Percentiles rank a stretch among this genome's conserved stretches.
Conservation (phyloP, 768 basidiomycete species). For the Pleurotus tuber-regium region DNA sequence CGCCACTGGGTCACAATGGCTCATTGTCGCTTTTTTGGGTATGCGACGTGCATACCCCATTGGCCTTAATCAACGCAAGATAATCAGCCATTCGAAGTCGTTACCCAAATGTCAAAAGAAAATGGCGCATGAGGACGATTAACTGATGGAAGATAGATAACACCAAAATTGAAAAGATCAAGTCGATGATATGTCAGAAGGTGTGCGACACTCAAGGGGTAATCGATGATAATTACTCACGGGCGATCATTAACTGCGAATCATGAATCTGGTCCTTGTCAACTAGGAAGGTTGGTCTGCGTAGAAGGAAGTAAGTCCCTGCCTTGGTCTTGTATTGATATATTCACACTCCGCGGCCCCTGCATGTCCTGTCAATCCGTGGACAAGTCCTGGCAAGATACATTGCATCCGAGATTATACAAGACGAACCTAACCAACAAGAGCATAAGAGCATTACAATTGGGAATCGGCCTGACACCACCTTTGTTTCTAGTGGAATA, state of each 20-base stretch:
- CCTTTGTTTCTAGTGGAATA: no score
- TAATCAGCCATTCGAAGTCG: no score
- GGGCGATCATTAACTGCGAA: neutral
- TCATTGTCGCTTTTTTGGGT: no score
- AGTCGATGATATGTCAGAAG: neutral
- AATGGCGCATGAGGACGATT: neutral
- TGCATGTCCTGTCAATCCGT: neutral
- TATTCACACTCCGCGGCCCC: slow-evolving; percentile 9
- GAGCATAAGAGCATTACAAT: no score
- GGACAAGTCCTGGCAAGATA: neutral
- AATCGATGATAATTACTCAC: slow-evolving; percentile 2
- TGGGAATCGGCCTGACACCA: no score
- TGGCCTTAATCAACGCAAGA: no score
- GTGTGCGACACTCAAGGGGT: neutral
- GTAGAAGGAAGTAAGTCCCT: slow-evolving; percentile 11
- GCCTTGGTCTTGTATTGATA: neutral
- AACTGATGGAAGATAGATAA: slow-evolving; percentile 8
- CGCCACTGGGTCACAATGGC: no score
- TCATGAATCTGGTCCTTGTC: neutral
- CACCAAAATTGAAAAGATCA: neutral
- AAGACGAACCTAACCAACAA: no score
- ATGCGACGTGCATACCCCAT: no score
- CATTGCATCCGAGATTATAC: neutral
- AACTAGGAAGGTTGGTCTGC: neutral
- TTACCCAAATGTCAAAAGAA: no score